Evolutionary conservation across 257 asterid genomes (phyloP).

Genomic region (Nicotiana knightiana): DNA sequence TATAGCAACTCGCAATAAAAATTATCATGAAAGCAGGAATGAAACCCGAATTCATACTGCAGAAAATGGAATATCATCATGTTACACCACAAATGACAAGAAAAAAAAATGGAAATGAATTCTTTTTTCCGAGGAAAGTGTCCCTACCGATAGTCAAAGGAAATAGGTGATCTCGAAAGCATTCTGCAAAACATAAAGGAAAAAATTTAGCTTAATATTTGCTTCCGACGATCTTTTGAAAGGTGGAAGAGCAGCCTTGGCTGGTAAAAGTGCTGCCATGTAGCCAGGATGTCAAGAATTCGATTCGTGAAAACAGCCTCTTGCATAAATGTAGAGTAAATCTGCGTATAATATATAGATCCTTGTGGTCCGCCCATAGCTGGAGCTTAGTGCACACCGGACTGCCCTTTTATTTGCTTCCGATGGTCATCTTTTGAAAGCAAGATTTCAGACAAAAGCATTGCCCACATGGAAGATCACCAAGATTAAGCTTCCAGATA

Average conservation of each 20-base stretch:
- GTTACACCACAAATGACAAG: not conserved
- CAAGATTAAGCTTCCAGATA: not conserved
- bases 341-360: too few species aligned
- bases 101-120: not conserved
- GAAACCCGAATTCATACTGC: constrained; percentile 88
- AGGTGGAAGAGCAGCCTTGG: too few species aligned
- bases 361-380: too few species aligned
- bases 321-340: too few species aligned
- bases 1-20: constrained; percentile 53
- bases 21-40: constrained; percentile 76
- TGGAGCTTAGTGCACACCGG: too few species aligned
- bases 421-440: not conserved
- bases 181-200: constrained; percentile 44
- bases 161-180: constrained; percentile 93
- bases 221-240: not conserved
- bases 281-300: too few species aligned
- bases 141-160: constrained; percentile 76
- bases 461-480: not conserved
- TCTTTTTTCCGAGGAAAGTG: not conserved
- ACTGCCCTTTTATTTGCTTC: not conserved
- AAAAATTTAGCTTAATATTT: not conserved
- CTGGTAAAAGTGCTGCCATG: too few species aligned
- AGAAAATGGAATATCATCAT: not conserved
- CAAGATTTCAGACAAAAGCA: not conserved
- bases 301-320: too few species aligned